Evolutionary conservation across 2,329 filamentous ascomycete genomes (phyloP), one percentile per base, ranked within the genome.

Genomic region (Colletotrichum sublineola): DNA sequence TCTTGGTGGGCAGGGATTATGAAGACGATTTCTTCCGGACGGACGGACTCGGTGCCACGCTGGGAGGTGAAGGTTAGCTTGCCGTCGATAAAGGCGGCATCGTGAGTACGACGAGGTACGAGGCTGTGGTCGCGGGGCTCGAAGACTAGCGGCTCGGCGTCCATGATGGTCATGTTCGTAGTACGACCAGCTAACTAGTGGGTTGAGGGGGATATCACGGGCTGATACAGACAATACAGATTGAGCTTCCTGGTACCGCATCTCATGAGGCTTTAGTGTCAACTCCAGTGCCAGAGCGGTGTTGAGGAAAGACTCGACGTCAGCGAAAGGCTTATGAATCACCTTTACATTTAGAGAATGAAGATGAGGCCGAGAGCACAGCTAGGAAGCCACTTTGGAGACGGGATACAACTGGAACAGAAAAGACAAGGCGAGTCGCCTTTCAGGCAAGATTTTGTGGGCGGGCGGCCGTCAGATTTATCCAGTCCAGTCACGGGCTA

Each of bases 11-110:
- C 46, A 31, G 67, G 61, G 15, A 74, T 50, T 44, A 80, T 67
- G 42, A 77, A 76, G 50, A 81, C 42, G 20, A 81, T 77, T 44
- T 77, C 73, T 11, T 77, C 73, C 0, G 75, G 70, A 15, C 58
- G 70, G 38, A 78, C 53, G 4, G 65, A 62, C 44, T 71, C 44
- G 48, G 20, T 57, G 46, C 62, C 70, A 31, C 52, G 52, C 48
- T 48, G 53, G 42, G 64, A 66, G 2, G 61, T 72, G 62, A 67
- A 73, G 58, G 38, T 55, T 40, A 75, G 52, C 46, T 69, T 63
- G 36, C 74, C 74, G 33, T 74, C 63, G 42, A 60, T 33, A 33
- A 72, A 69, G 46, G 60, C 67, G 55, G 69, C 66, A 58, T 72
- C 69, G 31, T 57, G 53, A n/a, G 69, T 66, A 38, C 40, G 60